Evolutionary conservation across 768 basidiomycete species (phyloP), one percentile per base, ranked within the genome.

Genomic region (Suillus tomentosus): DNA sequence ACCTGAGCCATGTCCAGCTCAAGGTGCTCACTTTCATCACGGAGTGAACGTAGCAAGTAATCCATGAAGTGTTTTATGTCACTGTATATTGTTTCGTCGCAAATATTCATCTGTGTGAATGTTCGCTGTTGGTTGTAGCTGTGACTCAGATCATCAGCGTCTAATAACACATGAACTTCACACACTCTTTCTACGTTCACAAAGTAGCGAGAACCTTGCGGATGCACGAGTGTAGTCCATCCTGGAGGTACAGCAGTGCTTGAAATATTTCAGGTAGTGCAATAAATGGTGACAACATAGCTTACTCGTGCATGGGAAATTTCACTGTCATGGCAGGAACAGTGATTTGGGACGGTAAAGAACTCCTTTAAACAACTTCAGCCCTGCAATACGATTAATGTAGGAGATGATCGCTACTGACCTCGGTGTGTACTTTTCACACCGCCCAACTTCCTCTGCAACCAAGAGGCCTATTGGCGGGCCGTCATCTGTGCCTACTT

Each of bases 21-120:
- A 5, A 85, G 64, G 42, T 59, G 45, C 37, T 37, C 39, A 5
- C 14, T 37, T 0, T 48, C 15, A 37, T 22, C 24, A 4, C 67
- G 39, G 36, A 82, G 43, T 56, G 63, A 61, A 7, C 60, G 54
- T n/a, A 70, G 60, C 47, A 78, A 61, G 47, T 57, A 68, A 0
- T 8, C 13, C 39, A 70, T 76, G 53, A 79, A 82, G 7, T 70
- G 67, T 8, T 75, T 73, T 5, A 86, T 73, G 34, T 80, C 78
- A 0, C 53, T 31, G 8, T 70, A 66, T 6, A 79, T 71, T 0
- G 66, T 69, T 0, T 54, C 15, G 24, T 87, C 77, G 42, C 78
- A 81, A 14, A 88, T 74, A 64, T 88, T 72, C 34, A 80, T 81
- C 66, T 89, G 87, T 0, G 87, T 87, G 45, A 82, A 83, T 0